These are phyloP conservation scores for Brassica rapa DNA, from an alignment of 345 rosid species.

Conservation along the genomic window DNA sequence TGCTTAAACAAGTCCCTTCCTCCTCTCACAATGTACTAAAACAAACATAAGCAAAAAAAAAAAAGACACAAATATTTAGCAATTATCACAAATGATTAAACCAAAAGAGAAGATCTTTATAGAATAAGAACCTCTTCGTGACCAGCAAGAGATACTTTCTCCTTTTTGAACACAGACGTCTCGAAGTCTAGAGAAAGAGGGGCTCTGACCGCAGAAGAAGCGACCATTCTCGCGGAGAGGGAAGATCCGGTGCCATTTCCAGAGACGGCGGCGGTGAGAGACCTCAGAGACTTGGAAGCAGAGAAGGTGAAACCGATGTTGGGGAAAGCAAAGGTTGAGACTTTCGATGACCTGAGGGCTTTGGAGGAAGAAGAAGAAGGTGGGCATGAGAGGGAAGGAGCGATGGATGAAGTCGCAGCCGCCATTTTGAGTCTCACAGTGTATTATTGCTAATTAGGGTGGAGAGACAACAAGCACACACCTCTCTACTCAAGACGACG, in stretches of 20 bases:
- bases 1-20: conserved; percentile 85
- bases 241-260: conserved; percentile 51
- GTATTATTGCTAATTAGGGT: neutral
- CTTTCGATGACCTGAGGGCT: conserved; percentile 34
- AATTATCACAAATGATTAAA: neutral
- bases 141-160: conserved; percentile 75
- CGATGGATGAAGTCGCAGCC: conserved; percentile 54
- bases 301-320: conserved; percentile 49
- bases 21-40: conserved; percentile 93
- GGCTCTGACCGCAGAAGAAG: conserved; percentile 42
- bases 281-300: conserved; percentile 41
- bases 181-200: conserved; percentile 58
- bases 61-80: neutral
- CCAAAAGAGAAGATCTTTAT: neutral
- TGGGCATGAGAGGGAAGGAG: conserved; percentile 41
- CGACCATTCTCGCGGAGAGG: conserved; percentile 52
- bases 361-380: conserved; percentile 32
- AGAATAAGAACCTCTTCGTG: conserved; percentile 61
- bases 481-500: conserved; percentile 3
- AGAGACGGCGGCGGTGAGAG: conserved; percentile 37
- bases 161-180: conserved; percentile 80
- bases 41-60: neutral
- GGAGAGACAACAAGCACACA: neutral
- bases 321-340: conserved; percentile 27
- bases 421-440: conserved; percentile 33